phyloP scores from a whole-genome alignment of 2,329 filamentous ascomycete species.

The Arthrobotrys megalospora region DNA sequence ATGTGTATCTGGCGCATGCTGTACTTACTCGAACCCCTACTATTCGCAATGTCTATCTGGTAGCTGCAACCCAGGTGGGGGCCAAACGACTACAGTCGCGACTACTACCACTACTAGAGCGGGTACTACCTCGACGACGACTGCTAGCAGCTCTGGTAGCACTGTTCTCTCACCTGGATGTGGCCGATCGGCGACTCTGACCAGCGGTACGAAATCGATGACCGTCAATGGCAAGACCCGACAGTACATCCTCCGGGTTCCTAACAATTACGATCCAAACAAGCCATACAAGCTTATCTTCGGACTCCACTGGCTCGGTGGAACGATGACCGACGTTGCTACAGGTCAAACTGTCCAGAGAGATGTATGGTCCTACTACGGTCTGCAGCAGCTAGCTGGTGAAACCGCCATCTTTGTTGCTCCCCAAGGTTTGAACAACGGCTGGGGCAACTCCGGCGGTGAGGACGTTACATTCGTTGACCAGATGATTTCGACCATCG shows the following conservation, averaged over 20 bases:
- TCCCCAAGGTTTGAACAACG: constrained; percentile 68
- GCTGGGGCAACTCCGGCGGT: constrained; percentile 69
- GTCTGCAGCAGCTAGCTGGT: constrained; percentile 66
- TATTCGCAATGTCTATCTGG: constrained; percentile 63
- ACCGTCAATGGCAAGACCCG: constrained; percentile 67
- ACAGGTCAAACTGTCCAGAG: constrained; percentile 61
- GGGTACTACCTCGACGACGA: constrained; percentile 10
- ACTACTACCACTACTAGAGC: constrained; percentile 8
- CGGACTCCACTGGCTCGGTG: constrained; percentile 68
- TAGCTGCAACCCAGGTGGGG: constrained; percentile 8
- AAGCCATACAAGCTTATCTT: constrained; percentile 69
- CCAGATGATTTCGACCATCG: constrained; percentile 67
- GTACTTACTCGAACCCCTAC: constrained; percentile 61
- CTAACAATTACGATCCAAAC: constrained; percentile 68
- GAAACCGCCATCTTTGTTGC: constrained; percentile 69
- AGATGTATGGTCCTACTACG: constrained; percentile 67
- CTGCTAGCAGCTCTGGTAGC: neutral
- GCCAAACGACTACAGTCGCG: neutral
- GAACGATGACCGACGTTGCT: constrained; percentile 67
- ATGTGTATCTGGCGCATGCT: constrained; percentile 61
- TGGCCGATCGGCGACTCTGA: constrained; percentile 55
- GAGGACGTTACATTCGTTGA: constrained; percentile 69
- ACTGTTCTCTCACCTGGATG: constrained; percentile 37
- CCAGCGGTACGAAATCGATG: constrained; percentile 66
- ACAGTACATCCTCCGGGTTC: constrained; percentile 68